These are phyloP conservation scores for Strobilomyces dryophilus DNA, from an alignment of 768 basidiomycete genomes.

Conservation along the genomic window DNA sequence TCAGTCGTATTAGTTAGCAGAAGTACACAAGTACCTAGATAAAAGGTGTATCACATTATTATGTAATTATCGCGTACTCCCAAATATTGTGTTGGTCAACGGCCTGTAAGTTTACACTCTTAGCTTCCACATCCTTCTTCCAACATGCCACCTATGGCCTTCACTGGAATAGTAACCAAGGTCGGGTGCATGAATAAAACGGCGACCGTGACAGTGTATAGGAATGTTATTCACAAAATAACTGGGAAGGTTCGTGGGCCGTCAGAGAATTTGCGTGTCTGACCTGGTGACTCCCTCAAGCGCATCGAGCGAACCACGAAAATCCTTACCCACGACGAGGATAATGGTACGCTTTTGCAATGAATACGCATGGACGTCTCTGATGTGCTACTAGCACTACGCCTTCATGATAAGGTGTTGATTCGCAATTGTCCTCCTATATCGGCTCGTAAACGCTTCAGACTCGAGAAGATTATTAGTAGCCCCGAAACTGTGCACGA, in stretches of 20 bases:
- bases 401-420: slow-evolving; percentile 63
- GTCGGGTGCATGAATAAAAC: slow-evolving; percentile 83
- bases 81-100: no score
- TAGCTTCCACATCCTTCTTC: background rate
- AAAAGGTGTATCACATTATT: background rate
- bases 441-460: slow-evolving; percentile 77
- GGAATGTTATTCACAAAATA: slow-evolving; percentile 64
- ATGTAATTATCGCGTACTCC: no score
- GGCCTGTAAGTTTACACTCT: no score
- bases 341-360: slow-evolving; percentile 49
- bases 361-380: background rate
- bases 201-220: slow-evolving; percentile 76
- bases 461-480: slow-evolving; percentile 57
- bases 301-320: slow-evolving; percentile 74
- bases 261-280: background rate
- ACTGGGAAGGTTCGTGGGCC: slow-evolving; percentile 65
- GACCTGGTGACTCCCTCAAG: slow-evolving; percentile 34
- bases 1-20: background rate
- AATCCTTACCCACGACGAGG: slow-evolving; percentile 71
- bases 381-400: slow-evolving; percentile 44
- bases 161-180: slow-evolving; percentile 74
- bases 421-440: slow-evolving; percentile 82
- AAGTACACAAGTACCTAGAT: background rate
- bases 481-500: slow-evolving; percentile 67
- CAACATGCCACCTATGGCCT: slow-evolving; percentile 73